Base-by-base conservation (phyloP, 2,329 filamentous ascomycete species). In the Coleophoma cylindrospora region DNA sequence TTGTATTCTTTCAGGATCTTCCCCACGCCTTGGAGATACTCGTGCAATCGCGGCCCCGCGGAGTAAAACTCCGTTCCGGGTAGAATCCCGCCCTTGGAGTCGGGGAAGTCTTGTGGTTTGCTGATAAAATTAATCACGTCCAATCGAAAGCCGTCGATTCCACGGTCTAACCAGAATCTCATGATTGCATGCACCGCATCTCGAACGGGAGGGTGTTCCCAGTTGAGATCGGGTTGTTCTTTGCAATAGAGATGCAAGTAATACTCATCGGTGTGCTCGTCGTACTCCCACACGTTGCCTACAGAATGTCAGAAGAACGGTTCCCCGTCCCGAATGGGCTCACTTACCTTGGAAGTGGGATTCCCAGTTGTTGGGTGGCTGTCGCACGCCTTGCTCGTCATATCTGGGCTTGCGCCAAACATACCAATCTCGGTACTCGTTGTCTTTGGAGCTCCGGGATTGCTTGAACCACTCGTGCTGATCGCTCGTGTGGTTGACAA, bases 141-240 rank as follows among this genome's bases (percentile, higher is more conserved):
- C 65, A 88, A 79, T 11, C 86, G 78, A 70, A 89, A 89, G 4
- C 86, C 86, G 40, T 85, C 80, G 0, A 87, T 82, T 3, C 87
- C 87, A 33, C 80, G 78, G 44, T 87, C 73, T 0, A 92, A 77
- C 89, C 89, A 94, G 64, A 91, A 92, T 33, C 78, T 76, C 77
- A 91, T 86, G 4, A 86, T 76, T 11, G 79, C 76, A 33, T 84
- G 64, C 89, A 87, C 6, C 90, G 41, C 79, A 70, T 17, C 87
- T 77, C 0, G 85, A 79, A 14, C 79, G 80, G 0, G 75, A 74
- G 41, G 41, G 50, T 85, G 87, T 61, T 91, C 86, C 87, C 87
- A 94, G 68, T 94, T 94, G 13, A 94, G 74, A 58, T 94, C 89
- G 0, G 89, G 89, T 64, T 92, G 89, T 56, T 87, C 81, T 4